Base-by-base conservation (phyloP, 495 filamentous ascomycete species). In the Aspergillus bertholletiae region DNA sequence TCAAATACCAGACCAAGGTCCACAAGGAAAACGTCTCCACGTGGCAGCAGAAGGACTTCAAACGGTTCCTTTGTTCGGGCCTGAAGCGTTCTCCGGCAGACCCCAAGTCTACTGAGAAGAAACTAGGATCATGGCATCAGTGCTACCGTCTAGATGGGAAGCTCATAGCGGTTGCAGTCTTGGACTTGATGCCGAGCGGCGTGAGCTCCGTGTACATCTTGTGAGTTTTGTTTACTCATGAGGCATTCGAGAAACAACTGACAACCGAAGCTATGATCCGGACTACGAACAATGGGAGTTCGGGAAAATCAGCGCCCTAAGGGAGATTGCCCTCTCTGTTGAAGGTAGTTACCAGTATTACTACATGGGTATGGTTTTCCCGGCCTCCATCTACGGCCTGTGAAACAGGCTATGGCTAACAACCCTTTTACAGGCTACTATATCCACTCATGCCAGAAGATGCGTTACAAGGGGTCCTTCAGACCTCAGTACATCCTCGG, bases 121-220 rank as follows among this genome's bases (percentile, higher is more conserved):
- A 78, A 60, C 72, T 95, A 2, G 94, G 94, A 7, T 93, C 89
- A n/a, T 97, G 84, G 71, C 94, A 98, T 65, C 92, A 96, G 68
- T 94, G 89, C 73, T 96, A 98, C 70, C 83, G 94, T 26, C 74
- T 98, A 22, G 92, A 97, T 69, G 94, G 92, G 17, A 80, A 85
- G 49, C 80, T 98, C 30, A 84, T 97, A 32, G 94, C 94, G 15
- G 81, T 98, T 50, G 88, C 87, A 2, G 91, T 97, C 9, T 73
- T 98, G 28, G 94, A 98, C 66, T 72, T 97, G 8, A 78, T 97
- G 24, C 94, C 93, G 0, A 76, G 88, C 51, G 86, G 84, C 53
- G 90, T 98, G 27, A 97, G 92, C 71, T 90, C 88, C 18, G 94
- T 97, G 32, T 98, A 98, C 68, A 89, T 97, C 64, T 82, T 96